Conservation (phyloP, 768 basidiomycete genomes). For the Pulveroboletus sp. region DNA sequence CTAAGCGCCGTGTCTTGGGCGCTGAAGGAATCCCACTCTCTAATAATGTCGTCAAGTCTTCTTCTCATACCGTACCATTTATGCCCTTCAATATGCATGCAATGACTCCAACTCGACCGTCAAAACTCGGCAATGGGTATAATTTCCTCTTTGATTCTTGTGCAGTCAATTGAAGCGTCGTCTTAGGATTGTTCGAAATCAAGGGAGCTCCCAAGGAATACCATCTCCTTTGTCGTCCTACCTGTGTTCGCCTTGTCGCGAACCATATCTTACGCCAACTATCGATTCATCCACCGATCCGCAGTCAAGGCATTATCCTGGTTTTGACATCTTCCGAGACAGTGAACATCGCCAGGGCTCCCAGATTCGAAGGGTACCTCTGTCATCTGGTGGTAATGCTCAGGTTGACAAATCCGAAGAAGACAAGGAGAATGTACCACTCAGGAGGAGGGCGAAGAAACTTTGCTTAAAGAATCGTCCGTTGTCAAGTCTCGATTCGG, state of each 20-base stretch:
- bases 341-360: conserved; percentile 14
- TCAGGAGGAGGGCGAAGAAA: conserved; percentile 45
- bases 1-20: conserved; percentile 63
- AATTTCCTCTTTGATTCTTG: conserved; percentile 14
- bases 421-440: conserved; percentile 61
- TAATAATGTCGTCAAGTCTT: conserved; percentile 14
- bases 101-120: conserved; percentile 33
- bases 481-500: background rate
- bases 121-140: conserved; percentile 27
- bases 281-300: conserved; percentile 41
- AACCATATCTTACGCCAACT: conserved; percentile 31
- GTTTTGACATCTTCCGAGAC: conserved; percentile 57
- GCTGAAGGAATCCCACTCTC: conserved; percentile 46
- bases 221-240: conserved; percentile 11
- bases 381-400: conserved; percentile 1
- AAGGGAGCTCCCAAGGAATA: conserved; percentile 4
- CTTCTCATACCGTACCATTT: conserved; percentile 29
- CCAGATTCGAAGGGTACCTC: background rate
- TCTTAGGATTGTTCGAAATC: conserved; percentile 12
- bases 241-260: conserved; percentile 11
- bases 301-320: conserved; percentile 62
- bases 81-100: conserved; percentile 14
- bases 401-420: conserved; percentile 23
- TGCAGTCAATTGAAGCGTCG: conserved; percentile 37
- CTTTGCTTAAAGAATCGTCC: conserved; percentile 24